These are phyloP conservation scores for Fraxinus latifolia DNA, from an alignment of 305 asterid genomes.

Conservation along the genomic window DNA sequence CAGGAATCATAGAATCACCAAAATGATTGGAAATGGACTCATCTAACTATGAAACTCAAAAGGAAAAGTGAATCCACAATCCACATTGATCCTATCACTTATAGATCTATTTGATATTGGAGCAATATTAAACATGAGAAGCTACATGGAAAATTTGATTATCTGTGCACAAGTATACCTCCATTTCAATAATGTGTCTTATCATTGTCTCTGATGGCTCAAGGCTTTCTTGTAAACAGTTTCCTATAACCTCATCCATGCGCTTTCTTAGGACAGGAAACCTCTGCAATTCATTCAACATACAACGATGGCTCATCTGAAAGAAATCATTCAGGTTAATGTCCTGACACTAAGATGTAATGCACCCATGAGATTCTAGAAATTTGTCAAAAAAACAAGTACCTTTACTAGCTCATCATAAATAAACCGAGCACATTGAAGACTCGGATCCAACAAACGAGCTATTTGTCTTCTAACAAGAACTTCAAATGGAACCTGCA, in stretches of 20 bases:
- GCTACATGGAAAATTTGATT: not conserved
- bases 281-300: constrained; percentile 69
- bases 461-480: constrained; percentile 77
- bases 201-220: constrained; percentile 94
- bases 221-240: constrained; percentile 80
- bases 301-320: constrained; percentile 81
- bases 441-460: constrained; percentile 87
- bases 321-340: constrained; percentile 22
- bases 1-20: not conserved
- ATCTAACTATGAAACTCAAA: not conserved
- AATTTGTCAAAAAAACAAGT: constrained; percentile 10
- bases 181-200: constrained; percentile 92
- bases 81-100: not conserved
- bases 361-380: not conserved
- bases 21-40: not conserved
- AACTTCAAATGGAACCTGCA: constrained; percentile 89
- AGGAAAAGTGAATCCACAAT: not conserved
- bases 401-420: constrained; percentile 89
- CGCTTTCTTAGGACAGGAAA: constrained; percentile 66
- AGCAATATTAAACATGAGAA: not conserved
- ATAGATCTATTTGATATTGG: not conserved
- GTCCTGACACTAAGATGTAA: constrained; percentile 25
- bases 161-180: constrained; percentile 41
- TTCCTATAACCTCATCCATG: constrained; percentile 69
- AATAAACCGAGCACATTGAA: constrained; percentile 84